A percentile compares a stretch with the other conserved stretches of the same genome.
Conservation (phyloP, 331 rosid genomes). For the Rosa hybrid region DNA sequence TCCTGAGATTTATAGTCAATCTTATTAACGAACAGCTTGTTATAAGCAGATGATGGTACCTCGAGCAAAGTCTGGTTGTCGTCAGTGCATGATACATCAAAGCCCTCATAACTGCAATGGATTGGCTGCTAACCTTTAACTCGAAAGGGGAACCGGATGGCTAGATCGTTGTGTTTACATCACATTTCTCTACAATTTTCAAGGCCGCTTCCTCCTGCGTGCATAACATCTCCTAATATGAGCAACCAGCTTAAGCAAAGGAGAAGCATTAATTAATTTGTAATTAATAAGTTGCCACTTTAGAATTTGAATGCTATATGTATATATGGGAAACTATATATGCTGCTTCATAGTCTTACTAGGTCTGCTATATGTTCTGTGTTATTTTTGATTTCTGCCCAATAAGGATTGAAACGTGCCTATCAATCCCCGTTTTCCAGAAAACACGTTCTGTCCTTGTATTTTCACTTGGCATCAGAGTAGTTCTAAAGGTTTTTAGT, state of each 20-base stretch:
- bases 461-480: too few relatives aligned
- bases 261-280: neutral
- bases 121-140: neutral
- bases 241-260: neutral
- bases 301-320: too few relatives aligned
- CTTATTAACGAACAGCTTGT: neutral
- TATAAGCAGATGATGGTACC: neutral
- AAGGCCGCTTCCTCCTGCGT: neutral
- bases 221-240: neutral
- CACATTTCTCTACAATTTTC: neutral
- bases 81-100: neutral
- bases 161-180: neutral
- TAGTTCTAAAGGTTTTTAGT: too few relatives aligned
- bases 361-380: too few relatives aligned
- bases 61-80: neutral
- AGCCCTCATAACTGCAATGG: constrained; percentile 5
- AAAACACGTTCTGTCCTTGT: too few relatives aligned
- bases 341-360: too few relatives aligned
- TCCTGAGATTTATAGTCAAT: neutral
- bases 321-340: too few relatives aligned
- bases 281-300: too few relatives aligned
- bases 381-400: too few relatives aligned
- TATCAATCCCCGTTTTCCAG: too few relatives aligned
- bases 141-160: constrained; percentile 16
- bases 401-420: too few relatives aligned